A percentile compares a stretch with the other conserved stretches of the same genome.
phyloP scores from a whole-genome alignment of 2,329 filamentous ascomycete genomes.

The Ophiostoma sp. region DNA sequence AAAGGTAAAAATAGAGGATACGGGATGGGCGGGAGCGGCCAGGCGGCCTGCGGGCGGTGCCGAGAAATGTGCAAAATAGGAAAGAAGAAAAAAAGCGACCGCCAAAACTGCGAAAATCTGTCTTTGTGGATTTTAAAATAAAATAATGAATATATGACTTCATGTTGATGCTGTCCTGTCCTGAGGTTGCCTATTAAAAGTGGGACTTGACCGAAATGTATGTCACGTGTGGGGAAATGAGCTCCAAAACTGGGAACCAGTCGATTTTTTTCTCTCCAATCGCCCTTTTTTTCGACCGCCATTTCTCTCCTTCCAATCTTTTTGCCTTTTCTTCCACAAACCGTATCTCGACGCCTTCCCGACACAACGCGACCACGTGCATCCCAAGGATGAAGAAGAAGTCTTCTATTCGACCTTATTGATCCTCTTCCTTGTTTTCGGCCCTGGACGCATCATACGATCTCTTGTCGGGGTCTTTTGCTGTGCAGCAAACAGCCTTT shows the following conservation, averaged over 20 bases:
- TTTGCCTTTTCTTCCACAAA: neutral
- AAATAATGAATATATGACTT: conserved; percentile 2
- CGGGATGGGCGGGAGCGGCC: neutral
- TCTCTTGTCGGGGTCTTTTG: neutral
- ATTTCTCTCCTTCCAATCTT: neutral
- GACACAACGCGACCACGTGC: conserved; percentile 1
- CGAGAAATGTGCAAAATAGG: neutral
- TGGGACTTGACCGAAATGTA: neutral
- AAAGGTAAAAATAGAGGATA: neutral
- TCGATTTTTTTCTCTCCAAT: neutral
- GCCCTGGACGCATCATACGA: neutral
- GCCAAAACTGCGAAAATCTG: neutral
- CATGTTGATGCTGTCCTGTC: neutral
- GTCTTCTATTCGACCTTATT: neutral
- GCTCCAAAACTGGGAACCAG: conserved; percentile 9
- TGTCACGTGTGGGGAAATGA: neutral
- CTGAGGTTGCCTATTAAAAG: neutral
- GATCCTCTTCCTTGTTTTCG: neutral
- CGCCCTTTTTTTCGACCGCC: neutral
- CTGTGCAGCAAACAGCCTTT: neutral
- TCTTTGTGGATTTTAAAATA: neutral
- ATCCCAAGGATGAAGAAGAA: neutral
- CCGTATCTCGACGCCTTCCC: neutral
- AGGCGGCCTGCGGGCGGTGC: neutral
- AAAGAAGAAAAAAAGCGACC: neutral